Evolutionary conservation across 495 filamentous ascomycete genomes (phyloP).

Genomic region (Trichoderma gamsii): DNA sequence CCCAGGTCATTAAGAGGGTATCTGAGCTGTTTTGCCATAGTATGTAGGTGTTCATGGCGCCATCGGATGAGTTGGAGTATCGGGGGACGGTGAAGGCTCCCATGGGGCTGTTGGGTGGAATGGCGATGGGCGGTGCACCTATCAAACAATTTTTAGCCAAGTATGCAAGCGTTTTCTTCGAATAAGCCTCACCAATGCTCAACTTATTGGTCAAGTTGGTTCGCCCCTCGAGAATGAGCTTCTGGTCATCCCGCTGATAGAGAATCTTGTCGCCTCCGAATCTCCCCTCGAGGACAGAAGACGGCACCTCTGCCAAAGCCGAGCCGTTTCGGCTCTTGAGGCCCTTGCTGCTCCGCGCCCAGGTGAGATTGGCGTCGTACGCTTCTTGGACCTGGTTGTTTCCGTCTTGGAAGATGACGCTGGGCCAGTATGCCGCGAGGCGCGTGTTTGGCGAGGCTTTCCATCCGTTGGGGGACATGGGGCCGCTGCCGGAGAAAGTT

Average conservation of each 20-base stretch:
- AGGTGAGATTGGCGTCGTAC: background rate
- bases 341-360: background rate
- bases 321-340: background rate
- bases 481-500: background rate
- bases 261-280: background rate
- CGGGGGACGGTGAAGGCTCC: background rate
- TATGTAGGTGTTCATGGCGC: conserved; percentile 1
- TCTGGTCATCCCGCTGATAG: conserved; percentile 7
- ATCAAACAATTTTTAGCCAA: background rate
- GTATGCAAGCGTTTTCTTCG: background rate
- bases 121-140: background rate
- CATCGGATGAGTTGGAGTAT: background rate
- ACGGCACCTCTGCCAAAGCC: background rate
- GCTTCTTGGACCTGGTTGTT: background rate
- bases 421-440: background rate
- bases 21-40: background rate
- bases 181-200: background rate
- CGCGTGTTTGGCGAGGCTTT: background rate
- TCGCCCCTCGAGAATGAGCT: background rate
- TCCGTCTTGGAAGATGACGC: background rate
- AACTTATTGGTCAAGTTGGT: background rate
- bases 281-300: background rate
- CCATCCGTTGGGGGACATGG: background rate
- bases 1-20: background rate
- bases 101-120: background rate